Conservation (phyloP, 192 early-diverging fungal species). For the Podochytrium sp. region DNA sequence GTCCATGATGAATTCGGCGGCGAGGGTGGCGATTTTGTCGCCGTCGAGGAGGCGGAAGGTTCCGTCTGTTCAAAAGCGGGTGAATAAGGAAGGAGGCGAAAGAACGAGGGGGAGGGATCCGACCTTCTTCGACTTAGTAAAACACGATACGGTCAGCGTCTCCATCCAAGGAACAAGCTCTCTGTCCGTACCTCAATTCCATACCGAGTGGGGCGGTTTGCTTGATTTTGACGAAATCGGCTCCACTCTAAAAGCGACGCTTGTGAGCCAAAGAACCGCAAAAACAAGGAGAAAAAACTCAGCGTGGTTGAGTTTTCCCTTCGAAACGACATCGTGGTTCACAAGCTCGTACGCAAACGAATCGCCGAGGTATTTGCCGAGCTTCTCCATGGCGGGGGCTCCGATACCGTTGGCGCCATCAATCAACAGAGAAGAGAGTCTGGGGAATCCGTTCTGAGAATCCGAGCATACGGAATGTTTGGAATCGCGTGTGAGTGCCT, state of each 20-base stretch:
- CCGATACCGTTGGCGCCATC: slow-evolving; percentile 98
- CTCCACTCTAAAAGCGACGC: slow-evolving; percentile 87
- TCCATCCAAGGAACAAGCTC: slow-evolving; percentile 92
- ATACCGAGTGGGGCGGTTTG: slow-evolving; percentile 79
- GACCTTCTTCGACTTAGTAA: slow-evolving; percentile 85
- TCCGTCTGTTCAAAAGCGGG: slow-evolving; percentile 63
- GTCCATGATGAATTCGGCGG: slow-evolving; percentile 92
- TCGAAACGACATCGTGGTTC: slow-evolving; percentile 73
- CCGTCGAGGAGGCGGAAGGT: slow-evolving; percentile 94
- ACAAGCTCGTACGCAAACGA: slow-evolving; percentile 70
- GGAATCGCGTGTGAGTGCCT: too few relatives aligned
- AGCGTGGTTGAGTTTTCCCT: slow-evolving; percentile 83
- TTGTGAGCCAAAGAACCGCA: too few relatives aligned
- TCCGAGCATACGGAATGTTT: too few relatives aligned
- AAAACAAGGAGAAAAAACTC: too few relatives aligned
- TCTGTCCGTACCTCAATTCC: slow-evolving; percentile 63
- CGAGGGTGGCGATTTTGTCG: slow-evolving; percentile 97
- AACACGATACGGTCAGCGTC: slow-evolving; percentile 98
- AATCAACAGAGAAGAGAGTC: slow-evolving; percentile 71
- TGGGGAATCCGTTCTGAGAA: slow-evolving; percentile 69
- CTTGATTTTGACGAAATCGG: slow-evolving; percentile 96
- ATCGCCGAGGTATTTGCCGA: slow-evolving; percentile 67
- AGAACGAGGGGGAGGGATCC: too few relatives aligned
- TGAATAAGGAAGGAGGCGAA: too few relatives aligned
- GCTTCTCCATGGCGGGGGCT: slow-evolving; percentile 82